Evolutionary conservation across 257 asterid species (phyloP).

Genomic region (Solanum paucissectum): DNA sequence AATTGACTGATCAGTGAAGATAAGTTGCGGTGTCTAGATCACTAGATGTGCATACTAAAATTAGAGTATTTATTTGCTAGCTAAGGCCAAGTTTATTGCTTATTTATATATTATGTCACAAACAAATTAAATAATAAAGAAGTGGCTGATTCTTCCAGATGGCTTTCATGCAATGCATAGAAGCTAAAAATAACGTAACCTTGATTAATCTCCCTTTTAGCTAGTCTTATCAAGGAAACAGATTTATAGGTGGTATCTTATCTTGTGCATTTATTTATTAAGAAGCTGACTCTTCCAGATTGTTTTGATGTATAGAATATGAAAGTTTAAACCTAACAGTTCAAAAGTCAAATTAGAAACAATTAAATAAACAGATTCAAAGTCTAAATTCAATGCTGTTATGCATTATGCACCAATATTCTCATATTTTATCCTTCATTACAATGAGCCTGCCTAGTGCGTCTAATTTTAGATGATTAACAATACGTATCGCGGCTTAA

Average conservation of each 20-base stretch:
- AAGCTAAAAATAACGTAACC: too few species aligned
- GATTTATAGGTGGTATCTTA: background rate
- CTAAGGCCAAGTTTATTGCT: too few species aligned
- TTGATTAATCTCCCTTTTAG: background rate
- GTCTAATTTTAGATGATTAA: background rate
- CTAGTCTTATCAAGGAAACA: background rate
- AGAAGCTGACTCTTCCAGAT: background rate
- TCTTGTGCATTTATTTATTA: background rate
- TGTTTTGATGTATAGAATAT: background rate
- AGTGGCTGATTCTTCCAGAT: background rate
- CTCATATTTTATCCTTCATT: background rate
- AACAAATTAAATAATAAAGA: background rate
- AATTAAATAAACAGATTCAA: background rate
- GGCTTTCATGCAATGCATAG: background rate
- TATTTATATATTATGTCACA: background rate
- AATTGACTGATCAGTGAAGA: background rate
- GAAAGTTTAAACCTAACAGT: background rate
- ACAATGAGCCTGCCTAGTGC: background rate
- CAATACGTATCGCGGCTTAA: too few species aligned
- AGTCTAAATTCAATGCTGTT: background rate
- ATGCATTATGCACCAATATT: background rate
- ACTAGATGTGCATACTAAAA: background rate
- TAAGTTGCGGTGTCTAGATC: background rate
- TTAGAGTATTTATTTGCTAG: too few species aligned
- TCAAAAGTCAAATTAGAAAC: background rate